These are phyloP conservation scores for Symbiodinium pilosum DNA, from an alignment of 73 alveolate genomes.

Conservation along the genomic window DNA sequence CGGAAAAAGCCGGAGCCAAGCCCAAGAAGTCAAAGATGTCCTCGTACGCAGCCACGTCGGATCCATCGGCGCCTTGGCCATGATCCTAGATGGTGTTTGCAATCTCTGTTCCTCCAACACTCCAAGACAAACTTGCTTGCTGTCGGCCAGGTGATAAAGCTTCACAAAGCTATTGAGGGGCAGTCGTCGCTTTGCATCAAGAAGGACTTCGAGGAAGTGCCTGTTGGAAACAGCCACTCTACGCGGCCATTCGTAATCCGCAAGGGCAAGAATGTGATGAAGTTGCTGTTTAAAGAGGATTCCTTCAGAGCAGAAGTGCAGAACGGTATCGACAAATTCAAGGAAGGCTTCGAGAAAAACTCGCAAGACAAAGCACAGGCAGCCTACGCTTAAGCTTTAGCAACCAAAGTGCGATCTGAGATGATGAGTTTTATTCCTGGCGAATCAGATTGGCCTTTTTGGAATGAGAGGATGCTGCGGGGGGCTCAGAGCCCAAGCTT, in stretches of 20 bases:
- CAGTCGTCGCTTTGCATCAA: not conserved
- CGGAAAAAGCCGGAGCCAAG: not conserved
- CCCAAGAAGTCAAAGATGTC: not conserved
- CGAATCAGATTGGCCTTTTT: not conserved
- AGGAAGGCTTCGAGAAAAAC: not conserved
- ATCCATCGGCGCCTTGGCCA: not conserved
- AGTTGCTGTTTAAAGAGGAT: constrained; percentile 5
- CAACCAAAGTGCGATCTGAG: not conserved
- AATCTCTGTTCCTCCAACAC: not conserved
- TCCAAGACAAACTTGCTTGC: not conserved
- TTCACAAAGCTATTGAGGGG: not conserved
- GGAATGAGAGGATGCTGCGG: not conserved
- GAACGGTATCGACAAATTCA: not conserved
- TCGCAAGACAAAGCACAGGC: not conserved
- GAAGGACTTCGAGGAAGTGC: not conserved
- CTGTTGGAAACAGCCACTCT: not conserved
- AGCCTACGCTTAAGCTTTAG: not conserved
- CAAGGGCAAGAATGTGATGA: constrained; percentile 26
- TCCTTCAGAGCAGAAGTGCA: not conserved
- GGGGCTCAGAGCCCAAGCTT: not conserved
- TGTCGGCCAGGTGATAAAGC: not conserved
- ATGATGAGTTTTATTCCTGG: not conserved
- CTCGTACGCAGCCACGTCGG: not conserved
- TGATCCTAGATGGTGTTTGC: not conserved
- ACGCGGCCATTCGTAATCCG: not conserved